A percentile compares a stretch with the other conserved stretches of the same genome.
These are phyloP conservation scores for Suhomyces bribrorum DNA, from an alignment of 1,139 yeast genomes.

Conservation along the genomic window DNA sequence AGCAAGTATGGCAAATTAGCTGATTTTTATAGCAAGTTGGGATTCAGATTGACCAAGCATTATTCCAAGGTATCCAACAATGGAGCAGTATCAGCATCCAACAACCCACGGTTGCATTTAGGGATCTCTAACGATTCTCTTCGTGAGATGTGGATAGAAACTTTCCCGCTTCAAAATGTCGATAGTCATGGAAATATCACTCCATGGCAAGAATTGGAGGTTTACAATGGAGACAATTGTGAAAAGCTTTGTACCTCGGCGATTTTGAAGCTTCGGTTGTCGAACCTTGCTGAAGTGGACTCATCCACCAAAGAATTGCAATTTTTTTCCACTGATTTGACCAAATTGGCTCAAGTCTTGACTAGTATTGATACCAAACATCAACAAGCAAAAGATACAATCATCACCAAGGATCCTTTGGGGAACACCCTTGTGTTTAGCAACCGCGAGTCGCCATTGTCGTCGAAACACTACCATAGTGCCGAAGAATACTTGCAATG, in stretches of 20 bases:
- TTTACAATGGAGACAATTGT: slow-evolving; percentile 53
- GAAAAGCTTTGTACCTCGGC: slow-evolving; percentile 32
- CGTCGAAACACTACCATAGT: slow-evolving; percentile 27
- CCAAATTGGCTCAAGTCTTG: slow-evolving; percentile 37
- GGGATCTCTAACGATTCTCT: slow-evolving; percentile 68
- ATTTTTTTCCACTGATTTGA: slow-evolving; percentile 55
- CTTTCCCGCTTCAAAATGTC: slow-evolving; percentile 59
- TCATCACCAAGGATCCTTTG: slow-evolving; percentile 53
- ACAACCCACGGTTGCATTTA: slow-evolving; percentile 31
- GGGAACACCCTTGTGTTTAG: slow-evolving; percentile 55
- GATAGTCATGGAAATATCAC: slow-evolving; percentile 48
- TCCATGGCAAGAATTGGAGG: slow-evolving; percentile 59
- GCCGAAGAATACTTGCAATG: slow-evolving; percentile 31
- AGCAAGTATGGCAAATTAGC: slow-evolving; percentile 48
- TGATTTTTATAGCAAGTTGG: slow-evolving; percentile 56
- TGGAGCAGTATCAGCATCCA: slow-evolving; percentile 36
- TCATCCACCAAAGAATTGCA: slow-evolving; percentile 39
- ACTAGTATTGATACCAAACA: slow-evolving; percentile 22
- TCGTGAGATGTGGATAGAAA: slow-evolving; percentile 70
- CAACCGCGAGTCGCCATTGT: slow-evolving; percentile 32
- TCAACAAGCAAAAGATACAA: slow-evolving; percentile 20
- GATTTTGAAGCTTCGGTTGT: slow-evolving; percentile 59
- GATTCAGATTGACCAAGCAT: slow-evolving; percentile 58
- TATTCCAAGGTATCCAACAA: slow-evolving; percentile 51
- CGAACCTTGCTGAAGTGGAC: slow-evolving; percentile 35